Percentiles rank a stretch among this genome's conserved stretches.
Conservation (phyloP, 2,329 filamentous ascomycete species). For the Colletotrichum caudatum region DNA sequence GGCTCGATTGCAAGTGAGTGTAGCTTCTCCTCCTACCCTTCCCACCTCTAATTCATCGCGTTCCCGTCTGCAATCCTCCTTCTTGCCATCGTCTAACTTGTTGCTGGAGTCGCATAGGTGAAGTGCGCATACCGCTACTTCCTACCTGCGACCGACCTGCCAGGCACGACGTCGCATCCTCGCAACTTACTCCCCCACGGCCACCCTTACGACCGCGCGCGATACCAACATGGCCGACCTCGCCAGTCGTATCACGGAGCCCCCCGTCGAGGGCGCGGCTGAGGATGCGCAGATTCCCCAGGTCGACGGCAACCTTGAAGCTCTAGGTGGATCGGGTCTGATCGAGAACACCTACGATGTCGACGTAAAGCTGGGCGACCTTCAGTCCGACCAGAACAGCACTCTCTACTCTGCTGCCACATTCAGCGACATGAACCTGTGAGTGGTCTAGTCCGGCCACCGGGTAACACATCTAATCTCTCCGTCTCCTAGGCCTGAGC, state of each 20-base stretch:
- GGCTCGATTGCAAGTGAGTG: slow-evolving; percentile 13
- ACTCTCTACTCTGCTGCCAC: slow-evolving; percentile 86
- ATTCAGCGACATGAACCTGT: slow-evolving; percentile 91
- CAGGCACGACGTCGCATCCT: slow-evolving; percentile 39
- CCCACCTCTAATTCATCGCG: not conserved
- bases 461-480: slow-evolving; percentile 7
- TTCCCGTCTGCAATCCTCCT: not conserved
- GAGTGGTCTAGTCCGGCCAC: slow-evolving; percentile 52
- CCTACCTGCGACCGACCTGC: slow-evolving; percentile 6
- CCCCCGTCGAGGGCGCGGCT: slow-evolving; percentile 48
- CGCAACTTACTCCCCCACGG: slow-evolving; percentile 37
- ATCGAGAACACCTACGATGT: slow-evolving; percentile 86
- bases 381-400: slow-evolving; percentile 87
- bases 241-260: slow-evolving; percentile 64
- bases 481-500: slow-evolving; percentile 47
- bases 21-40: not conserved
- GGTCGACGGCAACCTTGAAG: slow-evolving; percentile 53
- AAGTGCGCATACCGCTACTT: slow-evolving; percentile 33
- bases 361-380: slow-evolving; percentile 90
- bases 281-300: slow-evolving; percentile 48
- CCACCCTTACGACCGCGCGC: slow-evolving; percentile 5
- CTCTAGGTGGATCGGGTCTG: slow-evolving; percentile 63
- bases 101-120: slow-evolving; percentile 4
- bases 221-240: slow-evolving; percentile 59
- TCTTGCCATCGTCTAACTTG: slow-evolving; percentile 25